Base-by-base conservation (phyloP, 2,329 filamentous ascomycete species). In the Dothiorella sarmentorum region DNA sequence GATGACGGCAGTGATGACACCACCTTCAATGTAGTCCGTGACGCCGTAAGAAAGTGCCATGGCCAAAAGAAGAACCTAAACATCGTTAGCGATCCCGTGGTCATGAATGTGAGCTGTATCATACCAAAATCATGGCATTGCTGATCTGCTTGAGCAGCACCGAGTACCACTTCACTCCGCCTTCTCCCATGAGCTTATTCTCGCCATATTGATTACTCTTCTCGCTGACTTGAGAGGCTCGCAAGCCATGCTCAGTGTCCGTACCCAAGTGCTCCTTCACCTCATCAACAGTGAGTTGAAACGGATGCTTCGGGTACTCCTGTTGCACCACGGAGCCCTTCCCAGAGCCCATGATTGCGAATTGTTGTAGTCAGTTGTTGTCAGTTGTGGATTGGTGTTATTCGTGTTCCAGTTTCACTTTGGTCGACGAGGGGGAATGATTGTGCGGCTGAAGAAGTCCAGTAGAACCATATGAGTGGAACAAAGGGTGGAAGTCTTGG, bases 61-160 rank as follows among this genome's bases (percentile, higher is more conserved):
- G 67, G 89, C 88, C 67, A 89, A 84, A 64, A 91, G 78, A 64
- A 91, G 84, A 62, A 89, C 86, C 87, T 89, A 26, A 6, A 18
- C n/a, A 13, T 13, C 10, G 43, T 61, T 5, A 58, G 42, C 15
- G 11, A n/a, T 26, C 29, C 2, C 22, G 24, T 26, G 3, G 18
- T 11, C 29, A 17, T n/a, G 7, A 43, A 4, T 29, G 20, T 31
- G 44, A n/a, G 17, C n/a, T 13, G 4, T 15, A 20, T 59, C 53
- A 33, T 57, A 74, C 71, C 58, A 73, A 61, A 9, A 71, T 71
- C 62, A 74, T 65, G 56, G 70, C 72, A 63, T 74, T 74, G 33
- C 69, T 69, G 18, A 72, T 66, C 58, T 74, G 71, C 40, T 70
- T 67, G 33, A 72, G 61, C 4, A 74, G 67, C 4, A 64, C 61